Conservation (phyloP, 495 filamentous ascomycete species). For the Penicillium desertorum region DNA sequence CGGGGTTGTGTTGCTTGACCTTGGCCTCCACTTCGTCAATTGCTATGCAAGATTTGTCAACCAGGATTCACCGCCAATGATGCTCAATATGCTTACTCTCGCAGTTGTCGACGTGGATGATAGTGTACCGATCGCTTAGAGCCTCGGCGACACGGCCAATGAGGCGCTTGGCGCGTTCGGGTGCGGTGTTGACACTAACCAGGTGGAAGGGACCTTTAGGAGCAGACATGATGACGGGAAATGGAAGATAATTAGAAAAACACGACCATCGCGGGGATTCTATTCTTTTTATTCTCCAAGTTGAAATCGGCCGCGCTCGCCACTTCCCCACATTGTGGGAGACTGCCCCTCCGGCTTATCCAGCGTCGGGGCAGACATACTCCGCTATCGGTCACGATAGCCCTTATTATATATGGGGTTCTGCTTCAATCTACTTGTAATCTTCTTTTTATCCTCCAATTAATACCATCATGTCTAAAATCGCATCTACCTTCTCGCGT, state of each 20-base stretch:
- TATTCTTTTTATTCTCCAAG: conserved; percentile 19
- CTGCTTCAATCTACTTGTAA: background rate
- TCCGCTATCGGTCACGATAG: conserved; percentile 11
- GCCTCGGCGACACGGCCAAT: conserved; percentile 59
- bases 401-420: background rate
- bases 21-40: conserved; percentile 54
- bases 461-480: conserved; percentile 36
- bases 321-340: conserved; percentile 27
- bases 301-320: conserved; percentile 13
- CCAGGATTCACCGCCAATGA: background rate
- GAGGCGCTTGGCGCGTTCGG: conserved; percentile 60
- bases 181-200: conserved; percentile 67
- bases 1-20: conserved; percentile 49
- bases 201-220: conserved; percentile 60
- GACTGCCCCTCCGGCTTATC: conserved; percentile 19
- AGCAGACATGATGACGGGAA: conserved; percentile 38
- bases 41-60: conserved; percentile 25
- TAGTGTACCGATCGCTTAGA: conserved; percentile 59
- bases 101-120: conserved; percentile 59
- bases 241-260: background rate
- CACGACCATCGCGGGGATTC: conserved; percentile 20
- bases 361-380: conserved; percentile 24
- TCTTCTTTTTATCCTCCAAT: conserved; percentile 3
- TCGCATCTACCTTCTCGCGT: conserved; percentile 49
- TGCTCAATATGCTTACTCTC: conserved; percentile 41